Conservation (phyloP, 1,284 basidiomycete species). For the Cutaneotrichosporon mucoides region DNA sequence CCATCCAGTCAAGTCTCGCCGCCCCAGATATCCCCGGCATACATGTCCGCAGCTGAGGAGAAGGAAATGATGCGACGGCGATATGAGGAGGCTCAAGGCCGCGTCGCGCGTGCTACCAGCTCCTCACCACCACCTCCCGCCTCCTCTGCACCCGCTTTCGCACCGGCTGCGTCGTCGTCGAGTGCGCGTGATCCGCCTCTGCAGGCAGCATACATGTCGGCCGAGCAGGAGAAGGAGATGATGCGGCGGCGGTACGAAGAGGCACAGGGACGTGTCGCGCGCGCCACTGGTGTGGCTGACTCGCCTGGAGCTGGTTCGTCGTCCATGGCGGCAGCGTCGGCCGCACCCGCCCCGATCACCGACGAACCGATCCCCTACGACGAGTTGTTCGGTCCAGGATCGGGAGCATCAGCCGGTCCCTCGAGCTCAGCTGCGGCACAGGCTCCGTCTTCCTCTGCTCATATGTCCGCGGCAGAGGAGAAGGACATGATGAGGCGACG, state of each 20-base stretch:
- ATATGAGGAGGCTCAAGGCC: constrained; percentile 53
- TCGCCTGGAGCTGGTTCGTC: not conserved
- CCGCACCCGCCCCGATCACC: not conserved
- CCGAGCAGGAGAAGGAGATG: constrained; percentile 23
- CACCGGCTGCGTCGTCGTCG: too few species aligned
- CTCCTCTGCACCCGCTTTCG: too few species aligned
- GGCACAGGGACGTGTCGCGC: constrained; percentile 17
- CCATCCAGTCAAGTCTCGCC: too few species aligned
- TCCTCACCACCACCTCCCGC: too few species aligned
- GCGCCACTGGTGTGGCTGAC: not conserved
- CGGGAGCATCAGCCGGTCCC: too few species aligned
- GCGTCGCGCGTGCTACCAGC: constrained; percentile 8
- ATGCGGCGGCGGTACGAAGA: constrained; percentile 28
- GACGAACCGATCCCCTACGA: constrained; percentile 18
- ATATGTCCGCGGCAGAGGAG: too few species aligned
- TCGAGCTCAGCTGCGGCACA: too few species aligned
- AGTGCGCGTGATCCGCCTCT: too few species aligned
- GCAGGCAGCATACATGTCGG: constrained; percentile 9
- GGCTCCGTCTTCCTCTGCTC: too few species aligned
- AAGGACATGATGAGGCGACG: too few species aligned
- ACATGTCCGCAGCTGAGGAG: constrained; percentile 16
- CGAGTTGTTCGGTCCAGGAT: constrained; percentile 9
- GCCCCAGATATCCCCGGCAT: too few species aligned
- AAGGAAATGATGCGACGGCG: constrained; percentile 26
- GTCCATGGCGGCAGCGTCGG: not conserved